Percentiles rank a stretch among this genome's conserved stretches.
These are phyloP conservation scores for Arthroderma sp. DNA, from an alignment of 2,329 filamentous ascomycete genomes.

Conservation along the genomic window DNA sequence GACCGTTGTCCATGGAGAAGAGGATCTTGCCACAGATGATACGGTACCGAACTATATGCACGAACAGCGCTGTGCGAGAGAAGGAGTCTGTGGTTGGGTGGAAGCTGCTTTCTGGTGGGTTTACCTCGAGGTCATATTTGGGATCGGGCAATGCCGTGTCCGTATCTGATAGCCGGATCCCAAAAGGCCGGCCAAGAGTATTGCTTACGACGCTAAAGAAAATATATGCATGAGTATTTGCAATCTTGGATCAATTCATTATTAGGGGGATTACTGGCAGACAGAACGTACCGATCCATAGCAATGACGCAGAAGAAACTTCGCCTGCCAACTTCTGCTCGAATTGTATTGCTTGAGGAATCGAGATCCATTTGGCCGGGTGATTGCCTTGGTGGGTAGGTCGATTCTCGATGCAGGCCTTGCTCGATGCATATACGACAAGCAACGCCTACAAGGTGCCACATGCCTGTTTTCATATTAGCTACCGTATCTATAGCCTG, in stretches of 20 bases:
- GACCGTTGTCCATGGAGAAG: slow-evolving; percentile 22
- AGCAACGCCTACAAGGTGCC: slow-evolving; percentile 36
- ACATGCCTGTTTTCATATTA: slow-evolving; percentile 22
- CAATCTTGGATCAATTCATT: not conserved
- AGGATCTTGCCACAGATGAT: slow-evolving; percentile 32
- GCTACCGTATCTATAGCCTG: not conserved
- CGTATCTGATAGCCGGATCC: slow-evolving; percentile 33
- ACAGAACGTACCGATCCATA: slow-evolving; percentile 28
- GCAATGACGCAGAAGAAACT: slow-evolving; percentile 37
- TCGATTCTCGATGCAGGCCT: slow-evolving; percentile 31
- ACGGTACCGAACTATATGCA: slow-evolving; percentile 32
- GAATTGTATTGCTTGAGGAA: not conserved
- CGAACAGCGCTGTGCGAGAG: slow-evolving; percentile 24
- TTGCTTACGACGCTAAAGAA: slow-evolving; percentile 18
- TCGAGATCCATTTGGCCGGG: slow-evolving; percentile 6
- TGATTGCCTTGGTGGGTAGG: slow-evolving; percentile 19
- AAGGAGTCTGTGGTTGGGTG: slow-evolving; percentile 10
- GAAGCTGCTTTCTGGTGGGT: slow-evolving; percentile 10
- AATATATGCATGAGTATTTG: not conserved
- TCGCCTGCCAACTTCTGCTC: slow-evolving; percentile 25
- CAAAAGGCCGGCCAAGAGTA: slow-evolving; percentile 32
- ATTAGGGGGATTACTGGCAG: not conserved
- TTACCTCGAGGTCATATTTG: slow-evolving; percentile 15
- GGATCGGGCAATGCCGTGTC: slow-evolving; percentile 28
- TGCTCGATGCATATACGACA: slow-evolving; percentile 33